Percentiles rank a stretch among this genome's conserved stretches.
phyloP scores from a whole-genome alignment of 805 yeast species.

The Myxozyma sirexii region DNA sequence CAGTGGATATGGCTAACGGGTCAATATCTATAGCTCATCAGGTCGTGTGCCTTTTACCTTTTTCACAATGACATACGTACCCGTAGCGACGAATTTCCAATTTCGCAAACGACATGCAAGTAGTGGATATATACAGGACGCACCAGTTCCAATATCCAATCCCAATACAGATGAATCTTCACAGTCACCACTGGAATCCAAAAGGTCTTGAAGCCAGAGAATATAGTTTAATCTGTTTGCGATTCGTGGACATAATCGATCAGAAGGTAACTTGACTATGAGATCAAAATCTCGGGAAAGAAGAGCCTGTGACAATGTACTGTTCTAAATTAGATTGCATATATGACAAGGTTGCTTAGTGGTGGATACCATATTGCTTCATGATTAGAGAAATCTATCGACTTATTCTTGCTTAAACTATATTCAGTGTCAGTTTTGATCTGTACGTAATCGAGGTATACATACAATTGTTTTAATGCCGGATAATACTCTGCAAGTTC shows the following conservation, averaged over 20 bases:
- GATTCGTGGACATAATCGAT: slow-evolving; percentile 35
- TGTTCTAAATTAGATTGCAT: not conserved
- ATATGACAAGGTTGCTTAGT: too few species aligned
- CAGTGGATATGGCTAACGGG: slow-evolving; percentile 40
- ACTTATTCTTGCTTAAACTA: slow-evolving; percentile 6
- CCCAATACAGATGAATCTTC: not conserved
- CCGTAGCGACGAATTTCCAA: slow-evolving; percentile 46
- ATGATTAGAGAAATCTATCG: slow-evolving; percentile 24
- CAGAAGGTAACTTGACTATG: slow-evolving; percentile 15
- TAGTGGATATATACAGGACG: slow-evolving; percentile 52
- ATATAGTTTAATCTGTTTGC: slow-evolving; percentile 40
- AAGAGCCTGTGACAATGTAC: slow-evolving; percentile 25
- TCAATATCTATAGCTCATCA: slow-evolving; percentile 46
- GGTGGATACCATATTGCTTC: slow-evolving; percentile 23
- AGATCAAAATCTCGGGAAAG: slow-evolving; percentile 28
- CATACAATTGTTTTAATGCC: slow-evolving; percentile 20
- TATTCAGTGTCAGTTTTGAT: not conserved
- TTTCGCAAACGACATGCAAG: slow-evolving; percentile 41
- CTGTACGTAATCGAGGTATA: not conserved
- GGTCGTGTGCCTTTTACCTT: too few species aligned
- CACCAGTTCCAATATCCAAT: slow-evolving; percentile 50
- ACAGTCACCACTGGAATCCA: slow-evolving; percentile 14
- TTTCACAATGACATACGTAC: too few species aligned
- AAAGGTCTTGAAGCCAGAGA: slow-evolving; percentile 38
- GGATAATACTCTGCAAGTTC: slow-evolving; percentile 24